A percentile compares a stretch with the other conserved stretches of the same genome.
phyloP scores from a whole-genome alignment of 2,329 filamentous ascomycete genomes.

The Aspergillus pseudoviridinutans region DNA sequence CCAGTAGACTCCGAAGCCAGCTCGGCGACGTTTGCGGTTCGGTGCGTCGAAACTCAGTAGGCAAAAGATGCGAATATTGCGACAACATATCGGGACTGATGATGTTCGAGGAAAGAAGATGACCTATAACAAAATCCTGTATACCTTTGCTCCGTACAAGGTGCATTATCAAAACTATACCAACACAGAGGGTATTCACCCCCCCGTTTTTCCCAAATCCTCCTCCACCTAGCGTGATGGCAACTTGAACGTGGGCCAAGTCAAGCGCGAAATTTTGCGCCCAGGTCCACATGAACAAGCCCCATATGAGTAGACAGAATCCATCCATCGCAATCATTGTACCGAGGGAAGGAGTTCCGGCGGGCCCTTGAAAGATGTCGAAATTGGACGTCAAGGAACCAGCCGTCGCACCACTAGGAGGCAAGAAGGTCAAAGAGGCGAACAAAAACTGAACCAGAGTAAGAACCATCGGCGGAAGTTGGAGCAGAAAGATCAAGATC shows the following conservation, averaged over 20 bases:
- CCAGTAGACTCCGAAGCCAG: conserved; percentile 46
- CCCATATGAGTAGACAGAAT: conserved; percentile 77
- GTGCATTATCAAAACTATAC: conserved; percentile 44
- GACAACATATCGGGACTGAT: conserved; percentile 41
- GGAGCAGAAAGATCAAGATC: conserved; percentile 92
- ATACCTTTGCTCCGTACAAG: conserved; percentile 44
- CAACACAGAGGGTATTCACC: conserved; percentile 44
- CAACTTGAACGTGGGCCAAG: conserved; percentile 88
- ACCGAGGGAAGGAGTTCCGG: conserved; percentile 78
- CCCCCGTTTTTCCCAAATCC: conserved; percentile 48
- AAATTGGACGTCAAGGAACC: conserved; percentile 73
- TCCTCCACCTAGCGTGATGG: conserved; percentile 81
- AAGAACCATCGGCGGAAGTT: conserved; percentile 81
- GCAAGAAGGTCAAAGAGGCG: conserved; percentile 87
- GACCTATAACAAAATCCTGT: conserved; percentile 48
- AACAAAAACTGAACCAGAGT: conserved; percentile 90
- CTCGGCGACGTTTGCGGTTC: conserved; percentile 41
- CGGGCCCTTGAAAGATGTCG: conserved; percentile 85
- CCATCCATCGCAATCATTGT: conserved; percentile 81
- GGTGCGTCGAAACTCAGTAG: conserved; percentile 40
- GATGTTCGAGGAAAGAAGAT: conserved; percentile 43
- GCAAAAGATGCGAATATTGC: conserved; percentile 42
- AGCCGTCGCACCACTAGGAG: conserved; percentile 72
- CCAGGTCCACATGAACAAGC: conserved; percentile 76
- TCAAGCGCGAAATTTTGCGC: conserved; percentile 86